A percentile compares a stretch with the other conserved stretches of the same genome.
phyloP scores from a whole-genome alignment of 208 protist species.

The Crithidia mellificae region DNA sequence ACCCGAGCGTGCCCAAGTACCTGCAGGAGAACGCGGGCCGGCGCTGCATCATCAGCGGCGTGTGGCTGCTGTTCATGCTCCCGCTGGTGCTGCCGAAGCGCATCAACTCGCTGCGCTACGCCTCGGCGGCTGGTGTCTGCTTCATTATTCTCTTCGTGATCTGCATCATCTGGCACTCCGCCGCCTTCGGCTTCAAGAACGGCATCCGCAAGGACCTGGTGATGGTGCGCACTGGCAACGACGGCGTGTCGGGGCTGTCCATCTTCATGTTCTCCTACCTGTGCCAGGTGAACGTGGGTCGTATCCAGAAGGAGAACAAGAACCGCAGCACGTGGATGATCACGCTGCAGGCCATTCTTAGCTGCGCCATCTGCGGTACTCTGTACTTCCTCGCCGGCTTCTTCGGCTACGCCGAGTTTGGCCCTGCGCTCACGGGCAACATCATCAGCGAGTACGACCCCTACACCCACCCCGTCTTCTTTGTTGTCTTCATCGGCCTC shows the following conservation, averaged over 20 bases:
- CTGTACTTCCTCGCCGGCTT: slow-evolving; percentile 78
- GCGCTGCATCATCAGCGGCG: slow-evolving; percentile 44
- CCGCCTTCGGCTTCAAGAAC: slow-evolving; percentile 19
- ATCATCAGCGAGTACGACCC: slow-evolving; percentile 70
- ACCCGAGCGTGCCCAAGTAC: slow-evolving; percentile 13
- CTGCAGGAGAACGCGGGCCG: slow-evolving; percentile 33
- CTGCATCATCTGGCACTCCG: slow-evolving; percentile 55
- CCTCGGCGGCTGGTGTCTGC: slow-evolving; percentile 70
- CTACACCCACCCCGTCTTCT: slow-evolving; percentile 48
- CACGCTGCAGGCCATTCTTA: slow-evolving; percentile 59
- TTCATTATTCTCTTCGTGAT: slow-evolving; percentile 76
- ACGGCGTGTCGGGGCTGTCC: slow-evolving; percentile 55
- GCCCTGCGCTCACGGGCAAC: slow-evolving; percentile 37
- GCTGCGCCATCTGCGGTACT: slow-evolving; percentile 38
- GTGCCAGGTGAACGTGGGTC: slow-evolving; percentile 71
- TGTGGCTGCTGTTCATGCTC: slow-evolving; percentile 72
- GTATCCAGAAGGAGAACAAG: too few species aligned
- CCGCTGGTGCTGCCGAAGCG: slow-evolving; percentile 70
- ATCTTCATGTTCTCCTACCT: slow-evolving; percentile 72
- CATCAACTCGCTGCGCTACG: slow-evolving; percentile 80
- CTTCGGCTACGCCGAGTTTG: slow-evolving; percentile 88
- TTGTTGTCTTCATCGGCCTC: slow-evolving; percentile 60
- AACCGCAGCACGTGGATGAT: too few species aligned
- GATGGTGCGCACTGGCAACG: slow-evolving; percentile 52
- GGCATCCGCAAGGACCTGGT: slow-evolving; percentile 46